Evolutionary conservation across 2,329 filamentous ascomycete genomes (phyloP).

Genomic region (Aspergillus quadrilineatus): DNA sequence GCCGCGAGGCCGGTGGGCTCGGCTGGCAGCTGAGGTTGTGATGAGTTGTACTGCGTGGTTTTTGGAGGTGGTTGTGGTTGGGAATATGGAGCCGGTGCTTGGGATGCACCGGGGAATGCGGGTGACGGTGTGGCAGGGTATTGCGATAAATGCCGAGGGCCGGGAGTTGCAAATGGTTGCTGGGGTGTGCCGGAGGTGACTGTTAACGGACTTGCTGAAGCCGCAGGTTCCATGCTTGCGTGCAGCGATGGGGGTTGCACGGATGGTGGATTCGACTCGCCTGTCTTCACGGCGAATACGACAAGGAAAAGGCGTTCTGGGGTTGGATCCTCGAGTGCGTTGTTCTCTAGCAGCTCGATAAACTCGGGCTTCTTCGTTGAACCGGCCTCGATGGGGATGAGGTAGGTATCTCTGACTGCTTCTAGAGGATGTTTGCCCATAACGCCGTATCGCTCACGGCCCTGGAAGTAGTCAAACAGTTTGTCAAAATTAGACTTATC

Average conservation of each 20-base stretch:
- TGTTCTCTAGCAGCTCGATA: slow-evolving; percentile 82
- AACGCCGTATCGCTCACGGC: slow-evolving; percentile 82
- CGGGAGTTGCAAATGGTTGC: slow-evolving; percentile 28
- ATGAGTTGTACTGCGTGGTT: slow-evolving; percentile 29
- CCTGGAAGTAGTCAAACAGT: slow-evolving; percentile 83
- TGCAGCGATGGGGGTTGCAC: slow-evolving; percentile 43
- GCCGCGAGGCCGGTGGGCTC: slow-evolving; percentile 51
- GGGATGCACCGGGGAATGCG: slow-evolving; percentile 17
- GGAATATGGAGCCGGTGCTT: slow-evolving; percentile 20
- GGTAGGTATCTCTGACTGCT: slow-evolving; percentile 84
- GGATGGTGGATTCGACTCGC: slow-evolving; percentile 43
- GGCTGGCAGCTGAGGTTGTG: slow-evolving; percentile 16
- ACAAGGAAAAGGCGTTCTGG: slow-evolving; percentile 76
- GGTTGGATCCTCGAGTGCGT: slow-evolving; percentile 69
- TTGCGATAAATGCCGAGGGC: slow-evolving; percentile 17
- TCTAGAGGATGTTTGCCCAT: slow-evolving; percentile 71
- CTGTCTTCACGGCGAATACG: slow-evolving; percentile 77
- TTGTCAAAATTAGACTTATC: slow-evolving; percentile 66
- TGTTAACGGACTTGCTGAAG: slow-evolving; percentile 36
- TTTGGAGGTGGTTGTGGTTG: slow-evolving; percentile 16
- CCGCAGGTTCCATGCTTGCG: slow-evolving; percentile 34
- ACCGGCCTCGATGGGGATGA: slow-evolving; percentile 79
- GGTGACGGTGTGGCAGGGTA: slow-evolving; percentile 26
- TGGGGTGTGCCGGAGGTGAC: slow-evolving; percentile 30
- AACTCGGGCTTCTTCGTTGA: slow-evolving; percentile 72